Conservation (phyloP, 2,329 filamentous ascomycete genomes). For the Zymoseptoria tritici region DNA sequence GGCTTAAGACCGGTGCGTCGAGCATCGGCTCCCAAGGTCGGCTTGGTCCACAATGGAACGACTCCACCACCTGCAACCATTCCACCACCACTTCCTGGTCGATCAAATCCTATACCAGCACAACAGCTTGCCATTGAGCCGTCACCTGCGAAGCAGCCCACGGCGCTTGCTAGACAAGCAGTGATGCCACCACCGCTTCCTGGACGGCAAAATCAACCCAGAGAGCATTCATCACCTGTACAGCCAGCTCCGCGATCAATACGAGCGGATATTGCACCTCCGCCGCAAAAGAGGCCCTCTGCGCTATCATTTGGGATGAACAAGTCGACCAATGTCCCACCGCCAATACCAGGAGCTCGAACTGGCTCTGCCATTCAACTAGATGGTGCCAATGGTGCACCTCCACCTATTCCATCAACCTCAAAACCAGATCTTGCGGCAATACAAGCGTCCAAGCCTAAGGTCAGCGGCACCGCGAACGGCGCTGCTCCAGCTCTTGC, state of each 20-base stretch:
- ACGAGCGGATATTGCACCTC: conserved; percentile 21
- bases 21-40: conserved; percentile 17
- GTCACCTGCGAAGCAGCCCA: neutral
- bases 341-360: conserved; percentile 7
- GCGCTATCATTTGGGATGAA: conserved; percentile 24
- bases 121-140: neutral
- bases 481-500: conserved; percentile 11
- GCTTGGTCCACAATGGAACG: conserved; percentile 18
- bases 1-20: conserved; percentile 15
- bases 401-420: conserved; percentile 47
- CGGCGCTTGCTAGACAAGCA: neutral
- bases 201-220: conserved; percentile 4
- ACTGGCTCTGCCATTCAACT: conserved; percentile 6
- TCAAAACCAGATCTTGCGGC: conserved; percentile 53
- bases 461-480: conserved; percentile 10
- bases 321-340: conserved; percentile 11
- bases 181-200: neutral
- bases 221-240: conserved; percentile 1
- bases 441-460: conserved; percentile 48
- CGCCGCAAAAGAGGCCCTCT: conserved; percentile 21
- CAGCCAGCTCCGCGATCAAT: conserved; percentile 5
- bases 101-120: neutral
- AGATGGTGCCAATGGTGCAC: conserved; percentile 18
- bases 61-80: conserved; percentile 17
- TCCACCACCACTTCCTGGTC: conserved; percentile 7